phyloP scores from a whole-genome alignment of 2,329 filamentous ascomycete genomes.

The Clarireedia monteithiana region DNA sequence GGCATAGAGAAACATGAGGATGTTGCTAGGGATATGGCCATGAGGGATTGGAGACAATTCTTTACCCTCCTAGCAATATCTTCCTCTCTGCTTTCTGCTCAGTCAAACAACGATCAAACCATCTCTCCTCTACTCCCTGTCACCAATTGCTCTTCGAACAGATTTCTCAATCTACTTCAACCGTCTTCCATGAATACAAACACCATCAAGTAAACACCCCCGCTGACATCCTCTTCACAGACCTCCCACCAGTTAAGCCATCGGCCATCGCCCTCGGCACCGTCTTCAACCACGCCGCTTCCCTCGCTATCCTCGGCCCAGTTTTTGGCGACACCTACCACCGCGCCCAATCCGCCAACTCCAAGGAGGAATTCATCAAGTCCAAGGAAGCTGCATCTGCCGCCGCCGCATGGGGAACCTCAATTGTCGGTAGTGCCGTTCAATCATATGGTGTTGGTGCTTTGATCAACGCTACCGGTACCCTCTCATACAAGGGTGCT shows the following conservation, averaged over 20 bases:
- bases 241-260: conserved; percentile 84
- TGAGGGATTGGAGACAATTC: too few species aligned
- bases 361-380: conserved; percentile 92
- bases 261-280: conserved; percentile 96
- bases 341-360: conserved; percentile 83
- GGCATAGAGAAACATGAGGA: too few species aligned
- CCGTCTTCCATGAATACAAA: not conserved
- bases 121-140: too few species aligned
- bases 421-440: conserved; percentile 77
- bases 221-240: conserved; percentile 12
- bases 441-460: conserved; percentile 87
- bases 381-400: conserved; percentile 87
- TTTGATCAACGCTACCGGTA: conserved; percentile 89
- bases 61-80: too few species aligned
- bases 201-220: not conserved
- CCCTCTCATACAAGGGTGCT: conserved; percentile 92
- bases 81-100: too few species aligned
- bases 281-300: conserved; percentile 88
- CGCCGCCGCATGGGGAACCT: conserved; percentile 83
- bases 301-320: conserved; percentile 78
- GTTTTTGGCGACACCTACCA: conserved; percentile 94
- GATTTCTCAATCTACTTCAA: not conserved
- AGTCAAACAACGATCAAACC: too few species aligned
- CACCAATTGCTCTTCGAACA: not conserved
- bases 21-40: too few species aligned